Evolutionary conservation across 2,329 filamentous ascomycete genomes (phyloP).

Genomic region (Aspergillus novoparasiticus): DNA sequence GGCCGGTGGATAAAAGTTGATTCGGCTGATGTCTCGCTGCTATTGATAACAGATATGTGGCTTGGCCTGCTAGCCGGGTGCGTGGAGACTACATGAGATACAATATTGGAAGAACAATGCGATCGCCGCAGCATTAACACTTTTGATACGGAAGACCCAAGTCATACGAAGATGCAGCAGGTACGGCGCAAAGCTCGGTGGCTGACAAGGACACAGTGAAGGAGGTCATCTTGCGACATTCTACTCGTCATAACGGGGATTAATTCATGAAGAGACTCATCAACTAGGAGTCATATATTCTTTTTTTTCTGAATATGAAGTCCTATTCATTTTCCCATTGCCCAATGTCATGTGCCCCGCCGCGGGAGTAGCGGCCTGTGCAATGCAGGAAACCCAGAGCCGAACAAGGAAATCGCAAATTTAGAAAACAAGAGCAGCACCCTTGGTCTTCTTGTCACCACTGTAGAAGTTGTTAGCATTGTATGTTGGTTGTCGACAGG

Average conservation of each 20-base stretch:
- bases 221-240: not conserved
- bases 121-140: not conserved
- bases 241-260: constrained; percentile 10
- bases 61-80: not conserved
- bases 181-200: not conserved
- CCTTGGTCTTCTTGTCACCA: constrained; percentile 99
- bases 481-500: not conserved
- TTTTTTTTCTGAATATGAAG: constrained; percentile 43
- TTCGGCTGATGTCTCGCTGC: not conserved
- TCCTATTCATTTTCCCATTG: constrained; percentile 48
- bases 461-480: constrained; percentile 59
- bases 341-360: constrained; percentile 40
- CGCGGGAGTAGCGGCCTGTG: constrained; percentile 37
- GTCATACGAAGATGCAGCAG: not conserved
- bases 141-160: not conserved
- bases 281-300: constrained; percentile 40
- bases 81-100: not conserved
- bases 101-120: not conserved
- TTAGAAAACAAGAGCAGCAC: constrained; percentile 99
- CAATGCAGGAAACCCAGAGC: constrained; percentile 47
- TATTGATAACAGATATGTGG: not conserved
- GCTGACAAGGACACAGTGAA: not conserved
- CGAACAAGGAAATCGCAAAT: constrained; percentile 52
- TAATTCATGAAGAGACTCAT: constrained; percentile 34
- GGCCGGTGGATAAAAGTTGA: too few species aligned